Conservation (phyloP, 2,329 filamentous ascomycete genomes). For the Arthrobotrys musiformis region DNA sequence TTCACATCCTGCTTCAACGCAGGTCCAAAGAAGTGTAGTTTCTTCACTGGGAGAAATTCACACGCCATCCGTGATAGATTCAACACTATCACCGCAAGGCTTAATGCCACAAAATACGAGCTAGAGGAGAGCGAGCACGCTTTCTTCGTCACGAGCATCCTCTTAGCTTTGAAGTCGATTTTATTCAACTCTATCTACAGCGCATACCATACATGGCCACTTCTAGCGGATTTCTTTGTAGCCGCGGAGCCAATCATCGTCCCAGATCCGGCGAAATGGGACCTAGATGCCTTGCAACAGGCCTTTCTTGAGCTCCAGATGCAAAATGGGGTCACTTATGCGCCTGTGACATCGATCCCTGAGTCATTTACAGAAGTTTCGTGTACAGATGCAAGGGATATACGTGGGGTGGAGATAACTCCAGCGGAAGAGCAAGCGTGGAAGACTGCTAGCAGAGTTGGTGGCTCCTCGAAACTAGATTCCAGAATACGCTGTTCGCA, state of each 20-base stretch:
- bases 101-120: slow-evolving; percentile 41
- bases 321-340: neutral
- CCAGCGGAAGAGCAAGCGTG: slow-evolving; percentile 19
- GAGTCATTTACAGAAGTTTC: slow-evolving; percentile 31
- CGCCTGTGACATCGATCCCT: neutral
- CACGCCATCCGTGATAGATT: slow-evolving; percentile 27
- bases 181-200: slow-evolving; percentile 13
- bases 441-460: slow-evolving; percentile 24
- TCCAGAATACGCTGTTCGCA: slow-evolving; percentile 8
- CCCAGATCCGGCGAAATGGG: slow-evolving; percentile 17
- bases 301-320: neutral
- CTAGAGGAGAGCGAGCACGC: slow-evolving; percentile 1
- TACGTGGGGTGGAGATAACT: slow-evolving; percentile 12
- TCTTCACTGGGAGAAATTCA: slow-evolving; percentile 19
- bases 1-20: slow-evolving; percentile 31
- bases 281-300: neutral
- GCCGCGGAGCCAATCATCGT: neutral
- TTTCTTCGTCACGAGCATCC: neutral
- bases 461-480: neutral
- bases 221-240: slow-evolving; percentile 24
- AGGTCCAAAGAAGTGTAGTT: slow-evolving; percentile 25
- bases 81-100: slow-evolving; percentile 31
- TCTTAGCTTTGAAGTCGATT: neutral
- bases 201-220: slow-evolving; percentile 6
- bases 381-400: slow-evolving; percentile 35